These are phyloP conservation scores for Phytophthora meadii DNA, from an alignment of 352 stramenopile genomes.

Conservation along the genomic window DNA sequence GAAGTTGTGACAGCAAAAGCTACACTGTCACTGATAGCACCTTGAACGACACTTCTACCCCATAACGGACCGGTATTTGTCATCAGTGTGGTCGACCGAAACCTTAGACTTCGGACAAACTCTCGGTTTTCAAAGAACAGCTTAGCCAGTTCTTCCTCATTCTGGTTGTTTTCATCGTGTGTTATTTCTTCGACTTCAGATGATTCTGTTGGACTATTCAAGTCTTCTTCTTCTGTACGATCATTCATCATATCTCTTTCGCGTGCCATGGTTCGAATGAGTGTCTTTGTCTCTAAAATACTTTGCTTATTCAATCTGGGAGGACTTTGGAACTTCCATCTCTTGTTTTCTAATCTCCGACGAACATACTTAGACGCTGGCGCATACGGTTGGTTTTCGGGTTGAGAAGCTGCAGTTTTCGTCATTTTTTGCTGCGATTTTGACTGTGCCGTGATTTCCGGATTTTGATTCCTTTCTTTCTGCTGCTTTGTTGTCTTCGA, in stretches of 20 bases:
- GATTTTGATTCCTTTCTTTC: constrained; percentile 3
- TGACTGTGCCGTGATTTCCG: not conserved
- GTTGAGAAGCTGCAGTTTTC: not conserved
- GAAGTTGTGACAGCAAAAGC: constrained; percentile 87
- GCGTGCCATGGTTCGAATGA: constrained; percentile 30
- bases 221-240: constrained; percentile 3
- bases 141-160: constrained; percentile 61
- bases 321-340: constrained; percentile 70
- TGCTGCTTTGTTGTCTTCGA: constrained; percentile 5
- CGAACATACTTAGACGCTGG: constrained; percentile 57
- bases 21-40: constrained; percentile 83
- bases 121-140: constrained; percentile 76
- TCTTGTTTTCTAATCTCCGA: constrained; percentile 68
- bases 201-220: constrained; percentile 22
- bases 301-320: constrained; percentile 60
- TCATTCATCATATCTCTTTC: constrained; percentile 20
- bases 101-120: constrained; percentile 71
- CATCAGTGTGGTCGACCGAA: constrained; percentile 74
- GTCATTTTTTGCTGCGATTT: constrained; percentile 5
- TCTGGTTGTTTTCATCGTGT: constrained; percentile 37
- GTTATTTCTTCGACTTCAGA: constrained; percentile 36
- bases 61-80: constrained; percentile 92
- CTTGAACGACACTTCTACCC: constrained; percentile 85
- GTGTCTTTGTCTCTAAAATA: constrained; percentile 33
- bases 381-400: constrained; percentile 1